Evolutionary conservation across 768 basidiomycete genomes (phyloP).

Genomic region (Mycena galopus): DNA sequence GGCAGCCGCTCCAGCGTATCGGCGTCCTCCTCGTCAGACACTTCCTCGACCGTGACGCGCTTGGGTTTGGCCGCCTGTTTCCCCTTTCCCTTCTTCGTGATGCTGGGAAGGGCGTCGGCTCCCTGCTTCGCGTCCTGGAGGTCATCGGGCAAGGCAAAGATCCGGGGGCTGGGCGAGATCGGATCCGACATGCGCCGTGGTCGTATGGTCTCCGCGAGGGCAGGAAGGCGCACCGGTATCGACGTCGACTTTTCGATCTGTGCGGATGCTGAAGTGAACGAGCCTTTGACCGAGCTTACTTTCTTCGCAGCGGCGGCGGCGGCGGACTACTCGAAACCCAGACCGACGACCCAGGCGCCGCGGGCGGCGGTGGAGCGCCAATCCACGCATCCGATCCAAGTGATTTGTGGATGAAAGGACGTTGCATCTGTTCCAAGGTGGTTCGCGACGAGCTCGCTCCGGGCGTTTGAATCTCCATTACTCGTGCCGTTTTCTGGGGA

Average conservation of each 20-base stretch:
- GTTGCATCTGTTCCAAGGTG: constrained; percentile 37
- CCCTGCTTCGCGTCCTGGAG: constrained; percentile 18
- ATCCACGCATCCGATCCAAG: constrained; percentile 28
- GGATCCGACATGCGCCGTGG: constrained; percentile 49
- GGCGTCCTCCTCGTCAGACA: constrained; percentile 55
- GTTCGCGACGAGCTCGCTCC: constrained; percentile 37
- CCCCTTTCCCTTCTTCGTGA: constrained; percentile 40
- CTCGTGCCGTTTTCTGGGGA: constrained; percentile 24
- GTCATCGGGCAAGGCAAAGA: constrained; percentile 33
- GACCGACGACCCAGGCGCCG: constrained; percentile 4
- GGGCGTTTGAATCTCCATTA: constrained; percentile 32
- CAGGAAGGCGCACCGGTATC: constrained; percentile 30
- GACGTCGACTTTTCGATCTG: constrained; percentile 41
- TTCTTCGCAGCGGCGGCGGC: constrained; percentile 33
- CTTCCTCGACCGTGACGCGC: constrained; percentile 59
- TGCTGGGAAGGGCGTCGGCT: constrained; percentile 22
- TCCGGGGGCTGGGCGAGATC: constrained; percentile 40
- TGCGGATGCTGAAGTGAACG: constrained; percentile 15
- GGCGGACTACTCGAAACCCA: constrained; percentile 29
- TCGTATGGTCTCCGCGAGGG: constrained; percentile 36
- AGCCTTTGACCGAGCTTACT: not conserved
- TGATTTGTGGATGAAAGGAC: constrained; percentile 32
- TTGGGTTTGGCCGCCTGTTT: constrained; percentile 48
- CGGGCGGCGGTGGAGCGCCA: constrained; percentile 1
- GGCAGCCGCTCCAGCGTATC: constrained; percentile 48